phyloP scores from a whole-genome alignment of 2,329 filamentous ascomycete genomes.

The Cladosporium halotolerans region DNA sequence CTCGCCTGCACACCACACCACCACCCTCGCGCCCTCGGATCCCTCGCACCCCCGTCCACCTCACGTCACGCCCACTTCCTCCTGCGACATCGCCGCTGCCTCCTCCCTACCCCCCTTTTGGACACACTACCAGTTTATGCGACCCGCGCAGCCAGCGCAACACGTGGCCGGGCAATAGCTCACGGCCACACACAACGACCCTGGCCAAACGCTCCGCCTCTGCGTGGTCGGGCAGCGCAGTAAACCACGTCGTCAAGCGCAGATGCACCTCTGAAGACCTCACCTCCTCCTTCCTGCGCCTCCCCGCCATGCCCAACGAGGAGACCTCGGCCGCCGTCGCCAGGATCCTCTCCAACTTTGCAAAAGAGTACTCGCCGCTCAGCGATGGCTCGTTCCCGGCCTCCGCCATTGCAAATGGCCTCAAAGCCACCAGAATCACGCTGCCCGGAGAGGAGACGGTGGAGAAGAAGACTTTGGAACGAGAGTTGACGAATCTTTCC shows the following conservation, averaged over 20 bases:
- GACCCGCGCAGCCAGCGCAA: slow-evolving; percentile 9
- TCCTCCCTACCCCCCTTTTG: neutral
- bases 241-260: slow-evolving; percentile 10
- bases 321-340: slow-evolving; percentile 30
- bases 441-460: slow-evolving; percentile 71
- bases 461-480: slow-evolving; percentile 73
- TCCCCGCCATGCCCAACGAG: slow-evolving; percentile 24
- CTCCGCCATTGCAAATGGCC: slow-evolving; percentile 45
- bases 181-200: slow-evolving; percentile 8
- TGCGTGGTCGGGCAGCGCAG: slow-evolving; percentile 7
- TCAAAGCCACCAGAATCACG: slow-evolving; percentile 50
- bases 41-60: neutral
- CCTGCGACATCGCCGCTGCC: neutral
- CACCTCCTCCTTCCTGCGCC: slow-evolving; percentile 7
- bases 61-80: neutral
- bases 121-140: neutral
- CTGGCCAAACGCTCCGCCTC: slow-evolving; percentile 11
- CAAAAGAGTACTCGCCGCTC: slow-evolving; percentile 40
- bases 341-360: slow-evolving; percentile 43
- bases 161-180: slow-evolving; percentile 9
- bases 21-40: neutral
- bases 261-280: slow-evolving; percentile 12
- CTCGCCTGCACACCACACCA: slow-evolving; percentile 1
- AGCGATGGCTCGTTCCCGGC: slow-evolving; percentile 40
- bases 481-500: slow-evolving; percentile 72